Evolutionary conservation across 2,329 filamentous ascomycete species (phyloP), one percentile per base, ranked within the genome.

Genomic region (Eutypella sp.): DNA sequence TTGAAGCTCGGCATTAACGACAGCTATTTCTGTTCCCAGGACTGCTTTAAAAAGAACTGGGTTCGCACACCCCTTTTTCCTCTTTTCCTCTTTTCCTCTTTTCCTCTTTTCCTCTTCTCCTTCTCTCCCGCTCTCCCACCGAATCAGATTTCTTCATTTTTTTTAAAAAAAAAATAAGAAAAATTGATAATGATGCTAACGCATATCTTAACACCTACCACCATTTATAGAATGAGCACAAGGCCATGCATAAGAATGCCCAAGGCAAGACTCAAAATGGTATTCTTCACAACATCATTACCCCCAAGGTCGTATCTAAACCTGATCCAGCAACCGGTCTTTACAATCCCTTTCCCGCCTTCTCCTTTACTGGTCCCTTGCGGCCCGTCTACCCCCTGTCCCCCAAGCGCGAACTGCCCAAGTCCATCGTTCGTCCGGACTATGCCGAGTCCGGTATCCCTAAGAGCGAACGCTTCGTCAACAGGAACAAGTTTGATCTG

Each of bases 11-110:
- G 86, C 44, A 85, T 84, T 59, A 83, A 91, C 64, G 89, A 93
- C 62, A 95, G 89, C 72, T 96, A 84, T 71, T 99, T 97, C 73
- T 99, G 93, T 74, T 90, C 90, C 23, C 93, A 99, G 68, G 93
- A 97, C 59, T 99, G 93, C 75, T 99, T 99, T 73, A 97, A 96
- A 78, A 85, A 84, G 68, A 99, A 90, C 75, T 99, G 93, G 93
- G 93, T 97, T 82, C 59, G 81, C 57, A 52, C n/a, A n/a, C n/a
- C 57, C 42, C 41, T 50, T 50, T 46, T 37, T 6, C 42, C 24
- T 41, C n/a, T n/a, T n/a, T n/a, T n/a, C n/a, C n/a, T n/a, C n/a
- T n/a, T n/a, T n/a, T n/a, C n/a, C n/a, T n/a, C n/a, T n/a, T n/a
- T n/a, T n/a, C n/a, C n/a, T n/a, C n/a, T n/a, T n/a, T n/a, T n/a